A percentile compares a stretch with the other conserved stretches of the same genome.
phyloP scores from a whole-genome alignment of 2,329 filamentous ascomycete genomes.

The Penicillium paneum region DNA sequence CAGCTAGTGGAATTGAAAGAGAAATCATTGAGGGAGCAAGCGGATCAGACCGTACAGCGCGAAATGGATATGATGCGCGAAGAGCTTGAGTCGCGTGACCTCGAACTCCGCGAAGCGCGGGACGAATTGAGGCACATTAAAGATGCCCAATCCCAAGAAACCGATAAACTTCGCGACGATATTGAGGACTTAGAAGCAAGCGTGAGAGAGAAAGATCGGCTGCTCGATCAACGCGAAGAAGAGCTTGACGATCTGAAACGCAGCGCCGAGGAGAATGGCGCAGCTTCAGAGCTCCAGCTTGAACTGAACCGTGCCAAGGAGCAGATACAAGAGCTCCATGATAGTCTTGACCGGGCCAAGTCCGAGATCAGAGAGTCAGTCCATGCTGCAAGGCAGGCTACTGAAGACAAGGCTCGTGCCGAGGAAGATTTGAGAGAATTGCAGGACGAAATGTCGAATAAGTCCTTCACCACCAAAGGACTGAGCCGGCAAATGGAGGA shows the following conservation, averaged over 20 bases:
- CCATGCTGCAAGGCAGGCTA: constrained; percentile 49
- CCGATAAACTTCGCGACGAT: constrained; percentile 68
- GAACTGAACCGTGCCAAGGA: constrained; percentile 47
- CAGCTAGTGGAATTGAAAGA: constrained; percentile 82
- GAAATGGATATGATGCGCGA: constrained; percentile 54
- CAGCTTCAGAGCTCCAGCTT: constrained; percentile 48
- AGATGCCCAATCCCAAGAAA: constrained; percentile 53
- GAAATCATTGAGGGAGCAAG: constrained; percentile 71
- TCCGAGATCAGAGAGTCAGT: constrained; percentile 40
- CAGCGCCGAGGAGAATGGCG: constrained; percentile 41
- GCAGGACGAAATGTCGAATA: constrained; percentile 74
- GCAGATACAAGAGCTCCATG: constrained; percentile 45
- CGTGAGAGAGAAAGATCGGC: constrained; percentile 69
- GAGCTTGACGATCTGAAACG: constrained; percentile 56
- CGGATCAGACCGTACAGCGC: constrained; percentile 65
- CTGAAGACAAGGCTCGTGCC: constrained; percentile 51
- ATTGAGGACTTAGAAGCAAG: constrained; percentile 74
- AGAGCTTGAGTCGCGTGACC: constrained; percentile 50
- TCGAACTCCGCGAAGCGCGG: constrained; percentile 37
- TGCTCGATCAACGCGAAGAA: constrained; percentile 71
- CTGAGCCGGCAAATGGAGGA: constrained; percentile 73
- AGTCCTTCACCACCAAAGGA: constrained; percentile 72
- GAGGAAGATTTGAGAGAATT: constrained; percentile 59
- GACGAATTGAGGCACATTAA: constrained; percentile 59
- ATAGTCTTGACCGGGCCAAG: constrained; percentile 39